Percentiles rank a stretch among this genome's conserved stretches.
Conservation (phyloP, 192 early-diverging fungal species). For the Lobosporangium transversale region DNA sequence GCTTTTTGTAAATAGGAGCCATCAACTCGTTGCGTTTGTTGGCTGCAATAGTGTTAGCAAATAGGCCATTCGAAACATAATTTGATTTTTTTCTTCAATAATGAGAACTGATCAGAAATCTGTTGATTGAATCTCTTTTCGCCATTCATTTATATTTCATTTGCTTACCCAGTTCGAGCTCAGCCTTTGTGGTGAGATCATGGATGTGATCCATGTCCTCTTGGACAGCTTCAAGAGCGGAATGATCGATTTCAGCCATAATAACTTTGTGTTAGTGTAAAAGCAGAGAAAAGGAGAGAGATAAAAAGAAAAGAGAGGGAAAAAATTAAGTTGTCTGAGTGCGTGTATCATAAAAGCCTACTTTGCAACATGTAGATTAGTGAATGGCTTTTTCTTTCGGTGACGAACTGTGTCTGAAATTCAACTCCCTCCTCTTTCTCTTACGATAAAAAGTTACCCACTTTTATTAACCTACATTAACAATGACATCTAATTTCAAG, state of each 20-base stretch:
- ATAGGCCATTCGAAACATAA: no score
- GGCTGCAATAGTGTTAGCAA: conserved; percentile 15
- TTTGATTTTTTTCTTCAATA: no score
- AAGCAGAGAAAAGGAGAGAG: neutral
- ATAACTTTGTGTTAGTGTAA: neutral
- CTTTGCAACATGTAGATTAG: no score
- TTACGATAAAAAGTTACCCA: no score
- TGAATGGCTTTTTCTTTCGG: conserved; percentile 6
- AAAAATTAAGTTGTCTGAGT: neutral
- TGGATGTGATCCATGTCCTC: conserved; percentile 19
- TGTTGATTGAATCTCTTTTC: neutral
- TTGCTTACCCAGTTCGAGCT: conserved; percentile 36
- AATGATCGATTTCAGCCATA: conserved; percentile 34
- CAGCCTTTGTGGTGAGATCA: conserved; percentile 32
- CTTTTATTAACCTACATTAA: neutral
- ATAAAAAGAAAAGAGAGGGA: conserved; percentile 9
- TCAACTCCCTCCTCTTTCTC: no score
- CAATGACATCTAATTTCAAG: conserved; percentile 55
- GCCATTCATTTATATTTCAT: neutral
- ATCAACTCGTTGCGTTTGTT: conserved; percentile 43
- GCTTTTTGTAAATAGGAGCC: conserved; percentile 56
- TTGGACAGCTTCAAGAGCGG: conserved; percentile 22
- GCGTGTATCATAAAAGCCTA: no score
- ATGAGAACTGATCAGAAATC: neutral
- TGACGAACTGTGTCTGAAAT: neutral